Conservation (phyloP, 306 rosid species). For the Begonia loranthoides region DNA sequence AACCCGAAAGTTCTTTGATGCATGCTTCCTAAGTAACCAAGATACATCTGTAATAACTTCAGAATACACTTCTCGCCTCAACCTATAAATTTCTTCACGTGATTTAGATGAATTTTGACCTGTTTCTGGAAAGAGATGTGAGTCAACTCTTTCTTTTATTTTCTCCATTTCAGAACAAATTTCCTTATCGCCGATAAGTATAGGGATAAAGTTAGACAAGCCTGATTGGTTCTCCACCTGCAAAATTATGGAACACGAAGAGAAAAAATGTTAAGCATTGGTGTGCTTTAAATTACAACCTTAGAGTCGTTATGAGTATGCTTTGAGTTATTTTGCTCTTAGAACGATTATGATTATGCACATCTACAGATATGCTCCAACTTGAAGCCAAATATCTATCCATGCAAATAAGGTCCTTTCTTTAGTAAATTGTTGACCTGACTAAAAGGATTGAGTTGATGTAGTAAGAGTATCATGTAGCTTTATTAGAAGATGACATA, state of each 20-base stretch:
- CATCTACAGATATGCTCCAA: too few species aligned
- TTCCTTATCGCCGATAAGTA: constrained; percentile 67
- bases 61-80: constrained; percentile 29
- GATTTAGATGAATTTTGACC: constrained; percentile 16
- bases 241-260: background rate
- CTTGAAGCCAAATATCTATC: too few species aligned
- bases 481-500: too few species aligned
- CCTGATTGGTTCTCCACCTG: constrained; percentile 98
- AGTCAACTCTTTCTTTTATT: constrained; percentile 39
- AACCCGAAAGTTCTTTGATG: constrained; percentile 39
- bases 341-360: too few species aligned
- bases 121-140: constrained; percentile 29
- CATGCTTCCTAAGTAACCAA: constrained; percentile 78
- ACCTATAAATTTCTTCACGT: constrained; percentile 37
- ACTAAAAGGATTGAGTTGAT: too few species aligned
- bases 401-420: too few species aligned
- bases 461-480: too few species aligned
- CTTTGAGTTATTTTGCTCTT: too few species aligned
- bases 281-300: too few species aligned
- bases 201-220: constrained; percentile 78
- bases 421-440: too few species aligned
- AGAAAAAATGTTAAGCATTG: too few species aligned
- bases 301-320: too few species aligned
- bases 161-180: constrained; percentile 66
- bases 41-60: constrained; percentile 73